A percentile compares a stretch with the other conserved stretches of the same genome.
phyloP scores from a whole-genome alignment of 176 grass and related monocot species.

The Triticum aestivum region IWGSC_CS_RefSeq_v2.1 NC_057810.1:656329663-656330162 shows the following conservation, averaged over 20 bases:
- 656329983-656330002: not conserved
- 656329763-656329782: conserved; percentile 68
- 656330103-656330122: conserved; percentile 67
- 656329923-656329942: conserved; percentile 63
- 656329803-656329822: conserved; percentile 60
- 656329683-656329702: not conserved
- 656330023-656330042: conserved; percentile 10
- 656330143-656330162: conserved; percentile 71
- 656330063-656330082: conserved; percentile 84
- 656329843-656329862: conserved; percentile 62
- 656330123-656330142: conserved; percentile 78
- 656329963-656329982: conserved; percentile 94
- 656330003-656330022: not conserved
- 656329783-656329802: conserved; percentile 74
- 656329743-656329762: conserved; percentile 16
- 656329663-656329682: not conserved
- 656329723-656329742: not conserved
- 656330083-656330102: conserved; percentile 97
- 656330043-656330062: conserved; percentile 49
- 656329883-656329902: conserved; percentile 46
- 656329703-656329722: not conserved
- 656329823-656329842: conserved; percentile 76
- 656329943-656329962: conserved; percentile 79
- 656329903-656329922: conserved; percentile 58
- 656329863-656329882: conserved; percentile 74